Percentiles rank a stretch among this genome's conserved stretches.
phyloP scores from a whole-genome alignment of 1,284 basidiomycete species.

The Ustilago esculenta region DNA sequence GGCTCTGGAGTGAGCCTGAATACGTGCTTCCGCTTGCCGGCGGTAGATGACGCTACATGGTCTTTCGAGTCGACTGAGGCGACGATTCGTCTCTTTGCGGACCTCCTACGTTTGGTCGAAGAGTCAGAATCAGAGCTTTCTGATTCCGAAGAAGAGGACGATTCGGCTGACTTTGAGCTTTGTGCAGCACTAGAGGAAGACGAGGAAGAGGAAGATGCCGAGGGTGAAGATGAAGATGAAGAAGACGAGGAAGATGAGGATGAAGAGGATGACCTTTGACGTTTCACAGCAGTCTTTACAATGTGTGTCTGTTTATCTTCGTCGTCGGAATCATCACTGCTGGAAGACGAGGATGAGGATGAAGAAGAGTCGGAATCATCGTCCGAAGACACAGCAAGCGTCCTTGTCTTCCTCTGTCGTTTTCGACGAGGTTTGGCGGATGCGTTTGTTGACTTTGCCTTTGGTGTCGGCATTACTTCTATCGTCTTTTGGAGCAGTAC shows the following conservation, averaged over 20 bases:
- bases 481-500: no score
- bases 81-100: not conserved
- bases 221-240: conserved; percentile 8
- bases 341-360: conserved; percentile 21
- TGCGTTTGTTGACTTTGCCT: conserved; percentile 9
- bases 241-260: conserved; percentile 21
- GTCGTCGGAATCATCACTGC: conserved; percentile 13
- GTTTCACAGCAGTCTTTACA: not conserved
- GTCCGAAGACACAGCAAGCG: conserved; percentile 32
- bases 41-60: not conserved
- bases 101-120: not conserved
- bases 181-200: not conserved
- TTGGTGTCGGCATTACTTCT: conserved; percentile 24
- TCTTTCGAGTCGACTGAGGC: not conserved
- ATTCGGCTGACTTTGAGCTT: not conserved
- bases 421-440: conserved; percentile 16
- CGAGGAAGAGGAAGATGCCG: conserved; percentile 1
- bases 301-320: not conserved
- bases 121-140: conserved; percentile 13
- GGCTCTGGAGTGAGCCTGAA: conserved; percentile 35
- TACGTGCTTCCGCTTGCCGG: conserved; percentile 5
- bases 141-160: conserved; percentile 15
- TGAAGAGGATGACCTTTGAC: not conserved
- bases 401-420: conserved; percentile 42
- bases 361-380: conserved; percentile 36